Base-by-base conservation (phyloP, 1,284 basidiomycete genomes). In the Cutaneotrichosporon arboriforme region DNA sequence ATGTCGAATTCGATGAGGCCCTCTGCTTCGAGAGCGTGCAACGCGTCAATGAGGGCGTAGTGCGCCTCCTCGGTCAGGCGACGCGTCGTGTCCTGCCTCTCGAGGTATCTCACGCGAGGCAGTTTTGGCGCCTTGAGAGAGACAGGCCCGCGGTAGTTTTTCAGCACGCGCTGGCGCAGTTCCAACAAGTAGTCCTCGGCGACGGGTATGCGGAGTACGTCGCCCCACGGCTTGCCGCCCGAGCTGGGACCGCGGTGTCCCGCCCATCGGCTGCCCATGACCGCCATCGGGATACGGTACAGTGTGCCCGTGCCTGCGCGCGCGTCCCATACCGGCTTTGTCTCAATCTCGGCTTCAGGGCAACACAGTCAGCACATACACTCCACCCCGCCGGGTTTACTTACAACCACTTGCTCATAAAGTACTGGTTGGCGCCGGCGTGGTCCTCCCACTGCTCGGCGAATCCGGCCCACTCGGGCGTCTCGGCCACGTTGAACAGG, bases 61-160 rank as follows among this genome's bases (percentile, higher is more conserved):
- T 72, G 69, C 39, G 65, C 63, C 5, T 58, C 56, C 12, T 57
- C 46, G 14, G 35, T 42, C n/a, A 73, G 56, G 44, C 65, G 62
- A 10, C 87, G 79, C 3, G 84, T 76, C 9, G 82, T 89, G 4
- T 77, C 81, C 66, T 90, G 55, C 13, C 59, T 50, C 38, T 42
- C 37, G 17, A 58, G 47, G 45, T 55, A 55, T 12, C 23, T 38
- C 15, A 60, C 23, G 5, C 53, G 56, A 15, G 58, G 57, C n/a
- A 15, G 26, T 8, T 17, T 39, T 12, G 41, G 9, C 33, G 33
- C 41, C n/a, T 39, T 21, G 8, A 36, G 17, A 10, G 33, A 42
- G 35, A 60, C 38, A 2, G 51, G 49, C 21, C 61, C 63, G 1
- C 37, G 40, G 51, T 67, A 65, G 22, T 44, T 53, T 4, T 20